Conservation (phyloP, 306 rosid genomes). For the Malus orientalis region DNA sequence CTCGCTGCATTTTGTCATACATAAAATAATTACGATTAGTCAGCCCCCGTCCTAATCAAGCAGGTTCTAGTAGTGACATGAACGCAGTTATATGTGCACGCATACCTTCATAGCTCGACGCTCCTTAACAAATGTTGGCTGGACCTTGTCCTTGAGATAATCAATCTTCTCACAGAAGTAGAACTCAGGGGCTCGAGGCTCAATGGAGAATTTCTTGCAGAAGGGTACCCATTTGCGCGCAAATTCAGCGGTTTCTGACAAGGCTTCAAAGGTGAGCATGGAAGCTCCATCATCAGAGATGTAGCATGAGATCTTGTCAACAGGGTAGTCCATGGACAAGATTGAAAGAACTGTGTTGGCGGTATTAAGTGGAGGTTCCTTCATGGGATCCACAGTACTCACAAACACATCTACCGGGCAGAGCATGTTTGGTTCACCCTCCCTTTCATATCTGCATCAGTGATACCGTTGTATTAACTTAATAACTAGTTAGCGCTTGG, state of each 20-base stretch:
- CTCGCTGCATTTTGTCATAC: conserved; percentile 52
- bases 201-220: conserved; percentile 75
- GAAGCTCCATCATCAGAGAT: conserved; percentile 96
- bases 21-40: background rate
- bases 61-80: background rate
- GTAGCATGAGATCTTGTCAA: conserved; percentile 85
- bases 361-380: conserved; percentile 91
- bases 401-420: conserved; percentile 82
- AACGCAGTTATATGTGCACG: background rate
- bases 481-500: background rate
- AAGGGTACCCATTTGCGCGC: conserved; percentile 92
- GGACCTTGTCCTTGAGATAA: conserved; percentile 90
- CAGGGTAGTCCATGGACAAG: conserved; percentile 86
- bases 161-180: conserved; percentile 82
- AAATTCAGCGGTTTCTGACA: conserved; percentile 90
- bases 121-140: conserved; percentile 93
- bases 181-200: conserved; percentile 92
- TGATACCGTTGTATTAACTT: background rate
- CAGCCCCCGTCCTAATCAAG: background rate
- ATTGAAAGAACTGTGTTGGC: conserved; percentile 85
- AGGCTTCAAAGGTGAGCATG: conserved; percentile 80
- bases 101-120: conserved; percentile 93
- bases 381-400: conserved; percentile 96
- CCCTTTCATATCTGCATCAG: conserved; percentile 70
- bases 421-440: conserved; percentile 83